A percentile compares a stretch with the other conserved stretches of the same genome.
Evolutionary conservation across 2,329 filamentous ascomycete genomes (phyloP).

Genomic region (Ophiostoma sp.): DNA sequence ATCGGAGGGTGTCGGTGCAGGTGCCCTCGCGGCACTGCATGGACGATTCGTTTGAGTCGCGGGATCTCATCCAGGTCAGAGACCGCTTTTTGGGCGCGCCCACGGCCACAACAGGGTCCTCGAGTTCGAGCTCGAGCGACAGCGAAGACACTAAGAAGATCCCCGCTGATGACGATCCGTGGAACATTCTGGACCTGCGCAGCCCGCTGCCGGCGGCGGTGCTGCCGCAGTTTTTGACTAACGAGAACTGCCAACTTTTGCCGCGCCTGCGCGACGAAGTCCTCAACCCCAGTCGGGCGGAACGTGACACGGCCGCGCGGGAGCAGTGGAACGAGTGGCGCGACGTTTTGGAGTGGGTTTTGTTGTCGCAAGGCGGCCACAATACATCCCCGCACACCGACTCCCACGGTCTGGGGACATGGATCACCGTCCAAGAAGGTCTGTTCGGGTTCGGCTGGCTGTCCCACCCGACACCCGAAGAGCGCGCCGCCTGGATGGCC

Average conservation of each 20-base stretch:
- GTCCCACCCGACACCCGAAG: constrained; percentile 34
- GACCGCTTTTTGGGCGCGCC: constrained; percentile 31
- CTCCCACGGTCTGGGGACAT: constrained; percentile 39
- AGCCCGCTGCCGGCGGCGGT: constrained; percentile 34
- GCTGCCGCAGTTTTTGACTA: constrained; percentile 34
- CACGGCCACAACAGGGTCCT: not conserved
- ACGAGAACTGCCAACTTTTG: constrained; percentile 37
- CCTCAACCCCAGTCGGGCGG: constrained; percentile 42
- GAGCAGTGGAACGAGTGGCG: constrained; percentile 39
- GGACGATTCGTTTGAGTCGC: constrained; percentile 33
- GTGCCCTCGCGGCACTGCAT: constrained; percentile 34
- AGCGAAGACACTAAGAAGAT: not conserved
- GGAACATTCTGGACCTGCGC: constrained; percentile 37
- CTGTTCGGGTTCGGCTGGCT: constrained; percentile 39
- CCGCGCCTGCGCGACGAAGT: constrained; percentile 35
- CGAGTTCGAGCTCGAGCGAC: not conserved
- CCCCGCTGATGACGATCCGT: constrained; percentile 31
- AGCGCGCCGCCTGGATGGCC: constrained; percentile 35
- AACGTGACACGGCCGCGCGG: constrained; percentile 34
- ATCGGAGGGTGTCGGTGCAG: constrained; percentile 34
- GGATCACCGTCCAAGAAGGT: constrained; percentile 39
- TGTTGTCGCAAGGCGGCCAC: constrained; percentile 39
- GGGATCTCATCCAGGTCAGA: constrained; percentile 30
- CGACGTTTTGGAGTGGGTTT: constrained; percentile 38
- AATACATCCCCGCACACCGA: constrained; percentile 40